Evolutionary conservation across 768 basidiomycete genomes (phyloP).

Genomic region (Dendrothele bispora): DNA sequence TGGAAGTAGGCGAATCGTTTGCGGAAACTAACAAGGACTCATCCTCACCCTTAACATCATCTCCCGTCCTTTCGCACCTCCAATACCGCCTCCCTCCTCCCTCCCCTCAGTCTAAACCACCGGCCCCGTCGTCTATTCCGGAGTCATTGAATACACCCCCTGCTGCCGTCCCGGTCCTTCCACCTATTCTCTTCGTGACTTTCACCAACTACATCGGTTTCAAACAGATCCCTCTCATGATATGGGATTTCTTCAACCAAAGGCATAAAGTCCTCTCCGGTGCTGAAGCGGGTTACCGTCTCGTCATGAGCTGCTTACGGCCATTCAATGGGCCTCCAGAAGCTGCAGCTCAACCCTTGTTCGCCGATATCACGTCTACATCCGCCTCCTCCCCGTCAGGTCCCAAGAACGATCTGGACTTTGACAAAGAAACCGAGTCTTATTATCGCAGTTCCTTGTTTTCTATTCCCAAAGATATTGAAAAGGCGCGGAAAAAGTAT

Average conservation of each 20-base stretch:
- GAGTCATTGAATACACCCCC: constrained; percentile 47
- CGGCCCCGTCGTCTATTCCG: constrained; percentile 23
- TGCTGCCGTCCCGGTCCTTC: constrained; percentile 61
- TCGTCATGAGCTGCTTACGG: constrained; percentile 65
- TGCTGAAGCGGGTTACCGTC: constrained; percentile 75
- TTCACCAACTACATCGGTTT: constrained; percentile 80
- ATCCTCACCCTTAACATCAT: neutral
- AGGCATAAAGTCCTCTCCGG: constrained; percentile 78
- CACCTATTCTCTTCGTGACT: constrained; percentile 77
- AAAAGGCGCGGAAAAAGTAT: constrained; percentile 72
- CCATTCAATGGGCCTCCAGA: constrained; percentile 46
- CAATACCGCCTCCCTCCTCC: constrained; percentile 28
- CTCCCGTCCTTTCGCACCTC: constrained; percentile 31
- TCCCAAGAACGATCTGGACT: constrained; percentile 66
- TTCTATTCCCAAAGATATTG: constrained; percentile 42
- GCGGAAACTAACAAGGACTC: constrained; percentile 9
- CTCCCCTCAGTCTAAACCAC: constrained; percentile 10
- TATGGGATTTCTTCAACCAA: constrained; percentile 91
- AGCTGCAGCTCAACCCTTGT: constrained; percentile 12
- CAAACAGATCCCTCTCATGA: constrained; percentile 83
- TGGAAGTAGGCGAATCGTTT: constrained; percentile 18
- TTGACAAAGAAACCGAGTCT: constrained; percentile 63
- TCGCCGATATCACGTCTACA: constrained; percentile 23
- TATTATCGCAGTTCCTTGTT: constrained; percentile 61
- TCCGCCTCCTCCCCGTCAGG: constrained; percentile 7